Evolutionary conservation across 768 basidiomycete species (phyloP).

Genomic region (Macrolepiota albuminosa): DNA sequence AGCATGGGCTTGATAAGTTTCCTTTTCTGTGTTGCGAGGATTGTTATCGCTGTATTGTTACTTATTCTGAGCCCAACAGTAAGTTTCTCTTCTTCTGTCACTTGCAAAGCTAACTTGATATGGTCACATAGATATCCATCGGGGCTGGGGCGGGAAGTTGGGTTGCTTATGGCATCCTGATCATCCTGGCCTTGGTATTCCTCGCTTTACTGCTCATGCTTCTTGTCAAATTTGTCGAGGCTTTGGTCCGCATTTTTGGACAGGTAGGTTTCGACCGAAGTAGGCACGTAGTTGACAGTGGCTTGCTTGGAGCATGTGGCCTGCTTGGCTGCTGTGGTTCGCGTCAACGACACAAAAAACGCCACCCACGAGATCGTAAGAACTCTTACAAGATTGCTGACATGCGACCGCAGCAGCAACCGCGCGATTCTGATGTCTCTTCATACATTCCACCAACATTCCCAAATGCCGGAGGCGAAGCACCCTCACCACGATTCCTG

Average conservation of each 20-base stretch:
- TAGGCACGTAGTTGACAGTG: constrained; percentile 73
- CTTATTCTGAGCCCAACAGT: constrained; percentile 90
- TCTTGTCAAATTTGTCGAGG: constrained; percentile 81
- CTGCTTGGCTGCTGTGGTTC: constrained; percentile 64
- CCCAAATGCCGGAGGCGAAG: constrained; percentile 23
- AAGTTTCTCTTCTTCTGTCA: constrained; percentile 26
- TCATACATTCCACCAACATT: constrained; percentile 46
- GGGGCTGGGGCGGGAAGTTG: constrained; percentile 79
- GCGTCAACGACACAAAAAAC: constrained; percentile 31
- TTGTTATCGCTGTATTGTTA: constrained; percentile 84
- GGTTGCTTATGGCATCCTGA: constrained; percentile 90
- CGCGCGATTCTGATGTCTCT: constrained; percentile 40
- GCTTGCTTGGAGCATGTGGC: constrained; percentile 80
- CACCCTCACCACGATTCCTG: constrained; percentile 30
- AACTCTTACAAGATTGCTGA: constrained; percentile 17
- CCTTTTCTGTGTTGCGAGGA: constrained; percentile 86
- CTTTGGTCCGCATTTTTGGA: constrained; percentile 69
- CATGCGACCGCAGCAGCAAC: constrained; percentile 13
- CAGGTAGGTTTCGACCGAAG: constrained; percentile 82
- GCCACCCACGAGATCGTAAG: constrained; percentile 15
- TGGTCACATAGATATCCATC: constrained; percentile 65
- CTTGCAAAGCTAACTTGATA: constrained; percentile 10
- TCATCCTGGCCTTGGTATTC: constrained; percentile 80
- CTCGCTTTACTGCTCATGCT: constrained; percentile 81
- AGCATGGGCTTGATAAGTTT: constrained; percentile 97